Percentiles rank a stretch among this genome's conserved stretches.
Conservation (phyloP, 352 stramenopile genomes). For the Phytophthora cactorum region DNA sequence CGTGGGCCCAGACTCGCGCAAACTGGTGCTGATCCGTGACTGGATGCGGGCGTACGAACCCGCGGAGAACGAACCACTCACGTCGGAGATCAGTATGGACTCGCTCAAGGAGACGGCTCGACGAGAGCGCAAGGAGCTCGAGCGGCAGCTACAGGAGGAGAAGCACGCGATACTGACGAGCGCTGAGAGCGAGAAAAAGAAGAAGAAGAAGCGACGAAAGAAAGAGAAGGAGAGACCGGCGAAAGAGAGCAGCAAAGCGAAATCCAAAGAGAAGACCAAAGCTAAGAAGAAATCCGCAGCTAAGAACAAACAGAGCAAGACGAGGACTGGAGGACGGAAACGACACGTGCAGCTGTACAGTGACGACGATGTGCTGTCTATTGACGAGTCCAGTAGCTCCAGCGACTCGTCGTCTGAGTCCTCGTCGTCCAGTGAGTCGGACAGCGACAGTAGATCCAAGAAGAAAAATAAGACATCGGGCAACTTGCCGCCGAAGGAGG, state of each 20-base stretch:
- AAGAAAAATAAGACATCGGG: slow-evolving; percentile 45
- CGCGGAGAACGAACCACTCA: slow-evolving; percentile 56
- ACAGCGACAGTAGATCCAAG: slow-evolving; percentile 39
- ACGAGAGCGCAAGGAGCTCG: slow-evolving; percentile 57
- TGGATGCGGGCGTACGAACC: slow-evolving; percentile 78
- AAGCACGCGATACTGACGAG: slow-evolving; percentile 49
- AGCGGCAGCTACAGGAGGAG: slow-evolving; percentile 45
- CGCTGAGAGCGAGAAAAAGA: slow-evolving; percentile 35
- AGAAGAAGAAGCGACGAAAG: slow-evolving; percentile 32
- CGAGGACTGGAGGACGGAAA: slow-evolving; percentile 17
- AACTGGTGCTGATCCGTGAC: slow-evolving; percentile 69
- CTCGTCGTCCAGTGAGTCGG: slow-evolving; percentile 41
- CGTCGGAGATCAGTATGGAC: slow-evolving; percentile 64
- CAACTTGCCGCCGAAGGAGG: slow-evolving; percentile 66
- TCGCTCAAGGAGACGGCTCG: slow-evolving; percentile 50
- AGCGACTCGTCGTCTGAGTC: slow-evolving; percentile 38
- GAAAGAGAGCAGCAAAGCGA: slow-evolving; percentile 20
- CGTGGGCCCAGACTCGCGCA: slow-evolving; percentile 59
- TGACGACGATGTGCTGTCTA: slow-evolving; percentile 44
- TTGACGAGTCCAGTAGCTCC: slow-evolving; percentile 34
- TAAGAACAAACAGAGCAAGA: slow-evolving; percentile 10
- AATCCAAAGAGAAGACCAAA: slow-evolving; percentile 26
- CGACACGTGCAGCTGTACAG: slow-evolving; percentile 32
- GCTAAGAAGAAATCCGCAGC: slow-evolving; percentile 13
- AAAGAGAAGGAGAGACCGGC: slow-evolving; percentile 42